Conservation (phyloP, 768 basidiomycete genomes). For the Melanogaster broomeanus region DNA sequence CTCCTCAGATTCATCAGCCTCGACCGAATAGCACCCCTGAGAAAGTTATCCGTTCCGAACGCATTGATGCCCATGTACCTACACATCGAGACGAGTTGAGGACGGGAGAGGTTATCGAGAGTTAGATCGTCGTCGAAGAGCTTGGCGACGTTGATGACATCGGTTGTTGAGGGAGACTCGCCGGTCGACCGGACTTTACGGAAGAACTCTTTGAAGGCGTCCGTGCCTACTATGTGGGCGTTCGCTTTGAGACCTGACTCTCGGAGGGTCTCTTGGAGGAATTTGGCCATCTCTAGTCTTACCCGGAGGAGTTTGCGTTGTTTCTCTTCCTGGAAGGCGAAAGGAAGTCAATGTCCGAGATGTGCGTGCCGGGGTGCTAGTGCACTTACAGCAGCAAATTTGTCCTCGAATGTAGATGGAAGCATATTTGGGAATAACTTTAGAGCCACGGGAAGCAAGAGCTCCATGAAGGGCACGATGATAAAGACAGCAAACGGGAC, state of each 20-base stretch:
- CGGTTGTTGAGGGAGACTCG: constrained; percentile 84
- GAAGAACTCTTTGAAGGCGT: constrained; percentile 99
- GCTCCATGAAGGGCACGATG: constrained; percentile 97
- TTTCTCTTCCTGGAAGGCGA: constrained; percentile 82
- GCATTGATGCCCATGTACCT: constrained; percentile 98
- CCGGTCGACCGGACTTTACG: constrained; percentile 96
- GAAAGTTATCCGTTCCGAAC: constrained; percentile 98
- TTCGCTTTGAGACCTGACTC: constrained; percentile 93
- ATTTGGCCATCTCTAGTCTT: constrained; percentile 98
- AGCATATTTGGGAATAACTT: constrained; percentile 99
- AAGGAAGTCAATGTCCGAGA: neutral
- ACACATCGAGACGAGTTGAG: constrained; percentile 97
- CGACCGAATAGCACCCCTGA: constrained; percentile 86
- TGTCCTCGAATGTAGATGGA: constrained; percentile 97
- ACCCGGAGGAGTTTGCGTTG: constrained; percentile 93
- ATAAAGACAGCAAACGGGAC: constrained; percentile 95
- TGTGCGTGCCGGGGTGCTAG: neutral
- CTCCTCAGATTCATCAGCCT: constrained; percentile 80
- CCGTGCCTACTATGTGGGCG: constrained; percentile 89
- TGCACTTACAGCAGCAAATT: constrained; percentile 79
- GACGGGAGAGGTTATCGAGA: constrained; percentile 95
- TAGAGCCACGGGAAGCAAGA: constrained; percentile 92
- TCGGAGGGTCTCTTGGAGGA: constrained; percentile 94
- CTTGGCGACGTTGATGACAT: constrained; percentile 93
- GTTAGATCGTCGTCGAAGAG: constrained; percentile 98